Conservation (phyloP, 169 alveolate genomes). For the Plasmodium malariae region DNA sequence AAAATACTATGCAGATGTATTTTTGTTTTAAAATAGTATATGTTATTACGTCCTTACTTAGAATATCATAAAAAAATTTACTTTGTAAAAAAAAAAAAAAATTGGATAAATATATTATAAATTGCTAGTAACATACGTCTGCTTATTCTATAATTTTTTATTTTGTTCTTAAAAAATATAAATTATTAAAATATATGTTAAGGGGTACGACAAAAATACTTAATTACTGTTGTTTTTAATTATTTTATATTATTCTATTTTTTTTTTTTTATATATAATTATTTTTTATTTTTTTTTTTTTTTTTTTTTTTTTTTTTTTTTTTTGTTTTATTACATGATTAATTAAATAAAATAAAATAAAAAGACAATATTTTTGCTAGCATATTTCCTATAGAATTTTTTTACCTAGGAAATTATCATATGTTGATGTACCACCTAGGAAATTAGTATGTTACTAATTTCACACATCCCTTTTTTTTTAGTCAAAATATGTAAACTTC, state of each 20-base stretch:
- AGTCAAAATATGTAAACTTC: not conserved
- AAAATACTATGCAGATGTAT: not conserved
- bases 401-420: not conserved
- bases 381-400: not conserved
- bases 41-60: not conserved
- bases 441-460: conserved; percentile 36
- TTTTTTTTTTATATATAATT: not conserved
- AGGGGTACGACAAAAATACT: not conserved
- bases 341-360: conserved; percentile 10
- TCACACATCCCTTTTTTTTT: conserved; percentile 29
- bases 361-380: conserved; percentile 6
- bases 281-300: no score
- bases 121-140: conserved; percentile 2
- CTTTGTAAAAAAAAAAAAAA: conserved; percentile 9
- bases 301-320: not conserved
- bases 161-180: conserved; percentile 13
- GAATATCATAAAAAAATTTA: not conserved
- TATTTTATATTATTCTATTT: not conserved
- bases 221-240: conserved; percentile 10
- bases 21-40: not conserved
- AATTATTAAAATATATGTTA: conserved; percentile 6
- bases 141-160: not conserved
- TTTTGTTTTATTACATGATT: conserved; percentile 13
- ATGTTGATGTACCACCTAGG: conserved; percentile 22
- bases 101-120: conserved; percentile 5